Evolutionary conservation across 2,329 filamentous ascomycete species (phyloP).

Genomic region (Rhinocladiella similis): DNA sequence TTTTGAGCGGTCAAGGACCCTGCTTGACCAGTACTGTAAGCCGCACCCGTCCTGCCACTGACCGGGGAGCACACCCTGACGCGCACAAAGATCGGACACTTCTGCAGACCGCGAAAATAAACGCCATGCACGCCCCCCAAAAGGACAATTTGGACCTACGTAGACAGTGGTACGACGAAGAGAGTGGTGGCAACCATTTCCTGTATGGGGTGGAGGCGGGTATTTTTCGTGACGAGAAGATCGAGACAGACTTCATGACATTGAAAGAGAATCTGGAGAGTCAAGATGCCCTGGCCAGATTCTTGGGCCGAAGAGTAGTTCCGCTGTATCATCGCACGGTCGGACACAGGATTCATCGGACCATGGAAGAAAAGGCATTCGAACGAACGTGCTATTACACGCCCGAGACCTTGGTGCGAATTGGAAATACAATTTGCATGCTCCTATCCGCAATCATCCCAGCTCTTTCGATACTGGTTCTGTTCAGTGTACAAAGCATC

Average conservation of each 20-base stretch:
- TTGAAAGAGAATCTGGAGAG: conserved; percentile 16
- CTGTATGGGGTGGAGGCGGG: conserved; percentile 26
- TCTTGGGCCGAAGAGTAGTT: conserved; percentile 21
- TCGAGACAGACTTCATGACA: conserved; percentile 22
- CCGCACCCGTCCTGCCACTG: not conserved
- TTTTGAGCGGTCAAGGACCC: conserved; percentile 24
- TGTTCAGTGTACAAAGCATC: conserved; percentile 25
- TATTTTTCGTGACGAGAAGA: conserved; percentile 19
- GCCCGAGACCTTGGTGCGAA: conserved; percentile 21
- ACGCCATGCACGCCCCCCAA: conserved; percentile 18
- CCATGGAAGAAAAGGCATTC: conserved; percentile 23
- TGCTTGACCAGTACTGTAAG: conserved; percentile 26
- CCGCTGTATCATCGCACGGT: conserved; percentile 25
- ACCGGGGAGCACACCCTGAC: conserved; percentile 10
- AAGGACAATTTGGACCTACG: conserved; percentile 24
- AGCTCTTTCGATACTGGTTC: conserved; percentile 23
- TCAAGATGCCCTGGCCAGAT: conserved; percentile 23
- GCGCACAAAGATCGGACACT: conserved; percentile 21
- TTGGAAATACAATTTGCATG: conserved; percentile 26
- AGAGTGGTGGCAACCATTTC: conserved; percentile 24
- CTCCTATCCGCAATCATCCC: conserved; percentile 26
- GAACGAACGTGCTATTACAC: conserved; percentile 22
- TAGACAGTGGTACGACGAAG: conserved; percentile 27
- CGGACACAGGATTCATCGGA: conserved; percentile 24
- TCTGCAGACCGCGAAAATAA: conserved; percentile 23